These are phyloP conservation scores for Prunus dulcis DNA, from an alignment of 306 rosid species.

Conservation along the genomic window DNA sequence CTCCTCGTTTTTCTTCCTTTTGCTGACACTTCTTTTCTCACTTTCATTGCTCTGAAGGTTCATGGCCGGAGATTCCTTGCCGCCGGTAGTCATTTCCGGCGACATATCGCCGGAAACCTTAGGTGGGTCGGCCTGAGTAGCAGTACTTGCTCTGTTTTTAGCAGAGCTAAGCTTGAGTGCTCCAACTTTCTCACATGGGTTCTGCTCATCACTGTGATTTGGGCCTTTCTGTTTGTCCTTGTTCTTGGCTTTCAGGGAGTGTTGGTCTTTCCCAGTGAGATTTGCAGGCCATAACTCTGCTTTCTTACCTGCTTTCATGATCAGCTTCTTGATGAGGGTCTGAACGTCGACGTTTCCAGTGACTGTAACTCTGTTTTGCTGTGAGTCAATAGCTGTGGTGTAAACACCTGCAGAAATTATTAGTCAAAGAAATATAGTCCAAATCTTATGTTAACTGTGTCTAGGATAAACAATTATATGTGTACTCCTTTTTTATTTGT, in stretches of 20 bases:
- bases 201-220: conserved; percentile 10
- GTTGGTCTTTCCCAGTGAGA: conserved; percentile 33
- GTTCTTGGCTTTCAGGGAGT: conserved; percentile 32
- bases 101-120: conserved; percentile 7
- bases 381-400: conserved; percentile 56
- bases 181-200: conserved; percentile 18
- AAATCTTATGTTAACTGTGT: too few relatives aligned
- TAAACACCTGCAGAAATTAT: conserved; percentile 51
- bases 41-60: conserved; percentile 15
- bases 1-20: conserved; percentile 54
- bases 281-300: conserved; percentile 77
- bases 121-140: not conserved
- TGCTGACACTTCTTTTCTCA: conserved; percentile 30
- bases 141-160: conserved; percentile 26
- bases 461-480: too few relatives aligned
- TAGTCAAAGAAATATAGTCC: not conserved
- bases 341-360: conserved; percentile 60
- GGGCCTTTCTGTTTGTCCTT: conserved; percentile 28
- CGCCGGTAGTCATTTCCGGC: conserved; percentile 26
- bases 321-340: conserved; percentile 56
- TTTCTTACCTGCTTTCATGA: conserved; percentile 54
- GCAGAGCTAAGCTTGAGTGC: conserved; percentile 19
- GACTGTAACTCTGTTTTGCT: conserved; percentile 70
- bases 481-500: too few relatives aligned
- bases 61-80: conserved; percentile 10